Conservation (phyloP, 2,329 filamentous ascomycete species). For the Pseudocercospora pini-densiflorae region DNA sequence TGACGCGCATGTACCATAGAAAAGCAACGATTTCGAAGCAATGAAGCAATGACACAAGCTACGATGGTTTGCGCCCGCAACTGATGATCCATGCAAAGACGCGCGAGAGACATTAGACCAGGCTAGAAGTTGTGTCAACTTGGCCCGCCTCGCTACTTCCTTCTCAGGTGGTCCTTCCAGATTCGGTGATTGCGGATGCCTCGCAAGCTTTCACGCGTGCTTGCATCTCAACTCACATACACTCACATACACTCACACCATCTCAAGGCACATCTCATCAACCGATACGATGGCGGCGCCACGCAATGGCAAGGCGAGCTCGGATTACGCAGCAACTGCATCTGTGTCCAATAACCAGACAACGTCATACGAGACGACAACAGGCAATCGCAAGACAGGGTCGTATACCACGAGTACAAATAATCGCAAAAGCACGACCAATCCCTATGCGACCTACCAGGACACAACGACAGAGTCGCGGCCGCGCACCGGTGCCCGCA, state of each 20-base stretch:
- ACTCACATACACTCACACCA: background rate
- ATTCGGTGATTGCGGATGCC: background rate
- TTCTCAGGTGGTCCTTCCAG: background rate
- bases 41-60: background rate
- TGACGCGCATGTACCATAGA: background rate
- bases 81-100: background rate
- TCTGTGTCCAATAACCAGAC: background rate
- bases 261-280: background rate
- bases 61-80: background rate
- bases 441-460: conserved; percentile 19
- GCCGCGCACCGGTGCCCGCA: conserved; percentile 29
- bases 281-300: background rate
- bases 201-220: background rate
- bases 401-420: conserved; percentile 5
- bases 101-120: background rate
- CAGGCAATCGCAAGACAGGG: background rate
- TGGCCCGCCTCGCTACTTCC: background rate
- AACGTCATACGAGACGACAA: background rate
- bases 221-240: background rate
- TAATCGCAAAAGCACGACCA: conserved; percentile 9
- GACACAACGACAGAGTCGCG: conserved; percentile 31
- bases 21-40: background rate
- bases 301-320: background rate
- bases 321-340: background rate
- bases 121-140: background rate